Evolutionary conservation across 2,329 filamentous ascomycete genomes (phyloP).

Genomic region (Nothopassalora personata): DNA sequence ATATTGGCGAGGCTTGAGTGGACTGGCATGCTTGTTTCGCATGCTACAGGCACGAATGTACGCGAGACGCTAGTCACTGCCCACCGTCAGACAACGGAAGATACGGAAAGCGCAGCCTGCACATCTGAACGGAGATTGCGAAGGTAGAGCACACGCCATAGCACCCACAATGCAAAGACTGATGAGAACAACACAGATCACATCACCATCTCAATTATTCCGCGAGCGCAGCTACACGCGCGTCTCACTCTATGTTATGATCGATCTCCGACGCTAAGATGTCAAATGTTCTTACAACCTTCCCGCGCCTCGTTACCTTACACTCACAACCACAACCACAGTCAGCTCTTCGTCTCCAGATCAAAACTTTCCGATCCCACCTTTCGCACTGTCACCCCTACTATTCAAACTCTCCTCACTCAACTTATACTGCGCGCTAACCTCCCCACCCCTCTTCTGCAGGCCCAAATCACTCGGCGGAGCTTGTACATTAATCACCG

Average conservation of each 20-base stretch:
- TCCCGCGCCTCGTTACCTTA: not conserved
- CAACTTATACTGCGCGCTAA: not conserved
- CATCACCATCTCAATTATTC: not conserved
- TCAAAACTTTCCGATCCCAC: not conserved
- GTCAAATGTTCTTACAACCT: not conserved
- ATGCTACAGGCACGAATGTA: constrained; percentile 4
- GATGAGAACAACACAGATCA: constrained; percentile 1
- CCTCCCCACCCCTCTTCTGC: not conserved
- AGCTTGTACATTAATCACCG: not conserved
- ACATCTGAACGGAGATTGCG: not conserved
- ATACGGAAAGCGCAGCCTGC: not conserved
- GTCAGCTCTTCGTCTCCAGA: too few species aligned
- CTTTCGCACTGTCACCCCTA: not conserved
- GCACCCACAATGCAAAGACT: not conserved
- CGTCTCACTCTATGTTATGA: not conserved
- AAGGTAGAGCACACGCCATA: constrained; percentile 1
- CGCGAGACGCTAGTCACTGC: constrained; percentile 1
- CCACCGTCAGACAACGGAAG: constrained; percentile 10
- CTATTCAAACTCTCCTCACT: not conserved
- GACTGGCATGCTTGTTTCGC: not conserved
- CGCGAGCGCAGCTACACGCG: constrained; percentile 1
- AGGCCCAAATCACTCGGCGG: not conserved
- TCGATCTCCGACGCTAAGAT: not conserved
- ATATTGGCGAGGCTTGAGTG: not conserved
- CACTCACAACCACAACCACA: not conserved